phyloP scores from a whole-genome alignment of 2,329 filamentous ascomycete species.

The Myriosclerotinia duriaeana region DNA sequence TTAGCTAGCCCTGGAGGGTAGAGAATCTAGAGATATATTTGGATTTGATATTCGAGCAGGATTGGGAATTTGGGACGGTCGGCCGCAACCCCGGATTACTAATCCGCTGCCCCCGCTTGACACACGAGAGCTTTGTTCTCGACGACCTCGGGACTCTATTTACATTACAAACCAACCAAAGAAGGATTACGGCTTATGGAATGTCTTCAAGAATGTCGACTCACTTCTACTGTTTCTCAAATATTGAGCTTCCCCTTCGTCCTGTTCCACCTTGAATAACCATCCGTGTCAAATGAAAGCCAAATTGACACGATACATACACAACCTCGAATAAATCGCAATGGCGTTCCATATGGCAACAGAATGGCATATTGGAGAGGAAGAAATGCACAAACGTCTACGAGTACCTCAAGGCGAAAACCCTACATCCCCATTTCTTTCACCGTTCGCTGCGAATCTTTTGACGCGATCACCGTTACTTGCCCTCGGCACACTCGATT shows the following conservation, averaged over 20 bases:
- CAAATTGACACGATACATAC: neutral
- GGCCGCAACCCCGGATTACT: slow-evolving; percentile 4
- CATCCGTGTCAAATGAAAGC: neutral
- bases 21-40: too few species aligned
- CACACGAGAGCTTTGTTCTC: slow-evolving; percentile 1
- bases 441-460: slow-evolving; percentile 58
- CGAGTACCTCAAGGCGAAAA: slow-evolving; percentile 58
- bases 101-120: slow-evolving; percentile 12
- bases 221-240: neutral
- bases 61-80: too few species aligned
- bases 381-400: slow-evolving; percentile 61
- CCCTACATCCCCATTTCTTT: slow-evolving; percentile 64
- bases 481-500: slow-evolving; percentile 70
- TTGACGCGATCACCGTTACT: slow-evolving; percentile 64
- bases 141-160: neutral
- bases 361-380: slow-evolving; percentile 59
- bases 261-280: neutral
- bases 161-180: neutral
- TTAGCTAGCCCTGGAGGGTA: too few species aligned
- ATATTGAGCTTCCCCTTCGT: neutral
- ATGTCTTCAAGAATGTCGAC: slow-evolving; percentile 2
- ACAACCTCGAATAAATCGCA: neutral
- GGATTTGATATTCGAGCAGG: too few species aligned
- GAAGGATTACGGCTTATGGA: neutral
- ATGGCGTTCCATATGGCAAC: slow-evolving; percentile 22